Percentiles rank a stretch among this genome's conserved stretches.
Evolutionary conservation across 2,329 filamentous ascomycete genomes (phyloP).

Genomic region (Westerdykella aurantiaca): DNA sequence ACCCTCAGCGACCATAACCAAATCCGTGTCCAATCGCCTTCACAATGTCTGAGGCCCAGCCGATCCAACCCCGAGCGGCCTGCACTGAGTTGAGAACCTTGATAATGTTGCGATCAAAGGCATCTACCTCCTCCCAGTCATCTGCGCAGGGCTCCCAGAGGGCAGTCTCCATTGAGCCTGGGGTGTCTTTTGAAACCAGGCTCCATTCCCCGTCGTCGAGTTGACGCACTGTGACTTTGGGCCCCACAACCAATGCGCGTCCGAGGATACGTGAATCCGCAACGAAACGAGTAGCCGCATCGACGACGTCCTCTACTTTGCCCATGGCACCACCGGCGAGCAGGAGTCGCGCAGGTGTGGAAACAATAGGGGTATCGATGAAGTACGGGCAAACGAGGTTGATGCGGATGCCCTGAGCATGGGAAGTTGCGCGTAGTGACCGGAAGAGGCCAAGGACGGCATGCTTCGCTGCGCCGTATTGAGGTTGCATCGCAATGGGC

Average conservation of each 20-base stretch:
- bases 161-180: conserved; percentile 38
- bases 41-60: conserved; percentile 41
- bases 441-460: conserved; percentile 61
- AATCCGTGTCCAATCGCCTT: conserved; percentile 20
- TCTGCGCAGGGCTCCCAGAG: conserved; percentile 59
- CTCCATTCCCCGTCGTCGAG: conserved; percentile 32
- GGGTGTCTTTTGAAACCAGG: conserved; percentile 18
- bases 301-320: conserved; percentile 54
- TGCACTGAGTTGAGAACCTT: conserved; percentile 50
- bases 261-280: conserved; percentile 55
- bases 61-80: conserved; percentile 50
- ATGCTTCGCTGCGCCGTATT: conserved; percentile 61
- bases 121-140: conserved; percentile 53
- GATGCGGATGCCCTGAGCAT: conserved; percentile 51
- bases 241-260: conserved; percentile 53
- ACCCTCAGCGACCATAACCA: conserved; percentile 8
- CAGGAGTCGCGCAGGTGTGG: conserved; percentile 43
- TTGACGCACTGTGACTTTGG: conserved; percentile 47
- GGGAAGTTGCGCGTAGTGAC: conserved; percentile 48
- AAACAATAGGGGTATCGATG: conserved; percentile 56
- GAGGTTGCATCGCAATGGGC: conserved; percentile 39
- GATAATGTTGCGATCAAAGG: conserved; percentile 52
- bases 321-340: conserved; percentile 54
- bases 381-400: conserved; percentile 67
- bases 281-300: conserved; percentile 57